phyloP scores from a whole-genome alignment of 2,329 filamentous ascomycete genomes.

The Apiospora phragmitis region DNA sequence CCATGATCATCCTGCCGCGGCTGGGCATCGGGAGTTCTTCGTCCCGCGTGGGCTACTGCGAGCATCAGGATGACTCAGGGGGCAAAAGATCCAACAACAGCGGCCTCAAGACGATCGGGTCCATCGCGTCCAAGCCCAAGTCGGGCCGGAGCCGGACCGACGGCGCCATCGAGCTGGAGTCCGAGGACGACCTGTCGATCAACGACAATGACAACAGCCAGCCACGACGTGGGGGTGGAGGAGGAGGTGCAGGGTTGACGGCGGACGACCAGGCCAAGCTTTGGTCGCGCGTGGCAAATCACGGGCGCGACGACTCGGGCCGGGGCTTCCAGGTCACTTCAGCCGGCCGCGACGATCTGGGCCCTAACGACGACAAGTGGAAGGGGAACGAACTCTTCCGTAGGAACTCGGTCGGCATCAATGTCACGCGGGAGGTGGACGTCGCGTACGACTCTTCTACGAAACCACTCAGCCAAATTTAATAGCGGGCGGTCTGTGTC shows the following conservation, averaged over 20 bases:
- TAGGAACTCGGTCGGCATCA: neutral
- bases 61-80: neutral
- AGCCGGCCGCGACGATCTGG: slow-evolving; percentile 20
- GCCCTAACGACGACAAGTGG: too few relatives aligned
- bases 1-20: neutral
- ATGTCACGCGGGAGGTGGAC: neutral
- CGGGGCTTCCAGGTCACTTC: slow-evolving; percentile 32
- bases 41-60: neutral
- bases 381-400: neutral
- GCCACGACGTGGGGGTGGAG: too few relatives aligned
- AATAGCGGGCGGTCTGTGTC: neutral
- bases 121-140: neutral
- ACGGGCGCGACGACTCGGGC: slow-evolving; percentile 59
- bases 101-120: neutral
- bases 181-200: neutral
- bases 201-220: slow-evolving; percentile 40
- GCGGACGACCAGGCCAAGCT: slow-evolving; percentile 40
- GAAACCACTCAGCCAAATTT: neutral
- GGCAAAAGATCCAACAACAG: neutral
- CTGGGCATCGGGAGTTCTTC: neutral
- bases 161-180: slow-evolving; percentile 12
- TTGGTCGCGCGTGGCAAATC: slow-evolving; percentile 44
- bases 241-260: too few relatives aligned
- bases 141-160: neutral
- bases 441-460: neutral